Evolutionary conservation across 495 filamentous ascomycete genomes (phyloP), one percentile per base, ranked within the genome.

Genomic region (Xylaria palmicola): DNA sequence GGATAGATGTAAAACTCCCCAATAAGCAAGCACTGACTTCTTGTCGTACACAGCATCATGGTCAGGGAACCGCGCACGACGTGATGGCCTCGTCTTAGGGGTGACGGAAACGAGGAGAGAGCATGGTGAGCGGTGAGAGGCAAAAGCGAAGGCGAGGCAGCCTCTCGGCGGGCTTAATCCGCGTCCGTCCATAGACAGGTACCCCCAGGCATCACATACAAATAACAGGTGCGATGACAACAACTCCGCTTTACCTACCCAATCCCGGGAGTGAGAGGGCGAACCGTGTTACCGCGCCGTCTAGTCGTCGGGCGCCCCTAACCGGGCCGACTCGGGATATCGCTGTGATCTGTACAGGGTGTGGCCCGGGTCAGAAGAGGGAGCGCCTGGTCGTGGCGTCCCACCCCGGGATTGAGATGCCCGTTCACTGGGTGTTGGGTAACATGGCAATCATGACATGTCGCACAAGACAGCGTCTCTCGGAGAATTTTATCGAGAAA

Each of bases 11-110:
- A 15, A 20, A 20, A 50, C 36, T 22, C 4, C 15, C n/a, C 20
- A 17, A 13, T n/a, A n/a, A 13, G 8, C 30, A 37, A 20, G 7
- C 26, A 39, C 30, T 50, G 30, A 51, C 13, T n/a, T 41, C 5
- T 13, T 1, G 34, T 26, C 1, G 29, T n/a, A 17, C 15, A 59
- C 29, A 59, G 47, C 6, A 15, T 43, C 8, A 59, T 51, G 56
- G 19, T 51, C 1, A 59, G 56, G 27, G 45, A 59, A 17, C 56
- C 56, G n/a, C 45, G 19, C 6, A 7, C 51, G 36, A n/a, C 37
- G n/a, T 40, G 13, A n/a, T 9, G 12, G 10, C 10, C 6, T 4
- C 5, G n/a, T n/a, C n/a, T n/a, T n/a, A n/a, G n/a, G n/a, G n/a
- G n/a, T n/a, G n/a, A n/a, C n/a, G n/a, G n/a, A n/a, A n/a, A n/a